Base-by-base conservation (phyloP, 805 yeast species). In the Wickerhamomyces ciferrii region DNA sequence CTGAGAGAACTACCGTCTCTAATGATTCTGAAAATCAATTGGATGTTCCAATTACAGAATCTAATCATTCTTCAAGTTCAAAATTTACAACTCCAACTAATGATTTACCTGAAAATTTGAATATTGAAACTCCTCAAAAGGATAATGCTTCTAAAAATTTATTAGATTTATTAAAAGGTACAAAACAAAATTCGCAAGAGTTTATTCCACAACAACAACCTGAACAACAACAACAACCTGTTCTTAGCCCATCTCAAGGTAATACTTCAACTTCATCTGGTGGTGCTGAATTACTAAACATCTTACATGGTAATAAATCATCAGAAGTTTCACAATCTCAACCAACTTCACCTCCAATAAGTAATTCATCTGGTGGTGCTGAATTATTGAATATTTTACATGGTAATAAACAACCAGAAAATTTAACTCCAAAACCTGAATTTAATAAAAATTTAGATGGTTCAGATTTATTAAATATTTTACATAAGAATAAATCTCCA, bases 401-500 rank as follows among this genome's bases (percentile, higher is more conserved):
- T 27, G 36, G 21, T 29, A 21, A 17, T n/a, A n/a, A 31, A 23
- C 9, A 24, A 18, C 39, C 39, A 17, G 6, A 41, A 31, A 29
- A 34, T 29, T 15, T 5, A 9, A 21, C 21, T 18, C 37, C 5
- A 34, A 18, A 4, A 11, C 21, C 37, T 18, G 18, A 11, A 18
- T 13, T 9, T 15, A 13, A 6, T 8, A 17, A 34, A 5, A 5
- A 4, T 18, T 34, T 21, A 31, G 18, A 48, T 4, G 50, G 48
- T 25, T 31, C 36, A 29, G 49, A 47, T 24, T 21, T 47, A 7
- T 18, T 43, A 10, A 38, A 29, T 21, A 29, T 43, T 13, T 37
- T 43, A 15, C 55, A 55, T 13, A 27, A 35, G 11, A 45, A 39
- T 10, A 45, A 29, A 20, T 36, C 25, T n/a, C 32, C 14, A 21